A percentile compares a stretch with the other conserved stretches of the same genome.
These are phyloP conservation scores for Phoenix roebelenii DNA, from an alignment of 176 grass and related monocot species.

Conservation along the genomic window DNA sequence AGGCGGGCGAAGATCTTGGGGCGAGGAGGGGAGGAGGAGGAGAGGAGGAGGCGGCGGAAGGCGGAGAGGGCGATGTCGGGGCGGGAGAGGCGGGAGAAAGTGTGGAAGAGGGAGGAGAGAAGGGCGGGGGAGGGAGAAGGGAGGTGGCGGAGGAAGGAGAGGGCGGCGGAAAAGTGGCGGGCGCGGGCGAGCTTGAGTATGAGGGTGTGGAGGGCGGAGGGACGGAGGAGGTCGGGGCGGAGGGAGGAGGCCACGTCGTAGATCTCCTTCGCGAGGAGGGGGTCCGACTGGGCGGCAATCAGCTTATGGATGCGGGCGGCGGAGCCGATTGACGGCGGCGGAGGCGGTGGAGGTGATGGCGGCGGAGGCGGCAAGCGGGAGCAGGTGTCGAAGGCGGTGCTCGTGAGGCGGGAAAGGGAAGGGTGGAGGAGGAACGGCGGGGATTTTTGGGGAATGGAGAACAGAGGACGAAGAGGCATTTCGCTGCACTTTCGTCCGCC, in stretches of 20 bases:
- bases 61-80: constrained; percentile 31
- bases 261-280: constrained; percentile 67
- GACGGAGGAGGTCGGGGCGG: constrained; percentile 36
- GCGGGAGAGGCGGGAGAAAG: constrained; percentile 10
- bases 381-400: not conserved
- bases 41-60: constrained; percentile 26
- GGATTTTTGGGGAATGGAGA: not conserved
- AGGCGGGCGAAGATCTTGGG: constrained; percentile 17
- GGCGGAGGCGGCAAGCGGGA: not conserved
- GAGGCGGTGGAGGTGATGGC: no score
- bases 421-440: not conserved
- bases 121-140: constrained; percentile 50
- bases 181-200: constrained; percentile 32
- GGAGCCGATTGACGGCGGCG: constrained; percentile 29
- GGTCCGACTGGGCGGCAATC: constrained; percentile 43
- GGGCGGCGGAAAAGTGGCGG: constrained; percentile 11
- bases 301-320: constrained; percentile 74
- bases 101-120: constrained; percentile 24
- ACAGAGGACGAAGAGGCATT: no score
- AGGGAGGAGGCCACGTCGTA: constrained; percentile 38
- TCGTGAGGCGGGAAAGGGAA: not conserved
- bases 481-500: no score
- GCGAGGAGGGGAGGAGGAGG: constrained; percentile 29
- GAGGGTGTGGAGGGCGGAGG: constrained; percentile 32
- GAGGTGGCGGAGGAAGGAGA: constrained; percentile 33